Evolutionary conservation across 2,329 filamentous ascomycete genomes (phyloP).

Genomic region (Bipolaris gigantea): DNA sequence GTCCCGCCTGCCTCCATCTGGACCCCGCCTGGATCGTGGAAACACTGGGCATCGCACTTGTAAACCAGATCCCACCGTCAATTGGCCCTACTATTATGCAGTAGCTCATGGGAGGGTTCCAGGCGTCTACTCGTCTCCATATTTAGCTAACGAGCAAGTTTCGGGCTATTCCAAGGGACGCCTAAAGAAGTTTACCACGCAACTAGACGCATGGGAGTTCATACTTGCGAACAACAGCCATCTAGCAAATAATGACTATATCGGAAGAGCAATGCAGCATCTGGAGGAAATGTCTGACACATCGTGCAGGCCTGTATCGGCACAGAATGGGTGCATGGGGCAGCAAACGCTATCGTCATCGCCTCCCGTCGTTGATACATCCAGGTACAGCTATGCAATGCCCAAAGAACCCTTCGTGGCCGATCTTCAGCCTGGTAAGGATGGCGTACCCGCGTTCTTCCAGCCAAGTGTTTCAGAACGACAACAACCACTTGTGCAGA

Average conservation of each 20-base stretch:
- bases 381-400: not conserved
- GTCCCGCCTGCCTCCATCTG: not conserved
- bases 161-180: slow-evolving; percentile 63
- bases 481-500: not conserved
- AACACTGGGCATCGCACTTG: slow-evolving; percentile 77
- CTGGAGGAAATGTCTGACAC: not conserved
- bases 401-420: not conserved
- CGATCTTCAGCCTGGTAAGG: not conserved
- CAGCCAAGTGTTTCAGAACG: not conserved
- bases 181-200: slow-evolving; percentile 52
- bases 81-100: slow-evolving; percentile 59
- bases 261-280: not conserved
- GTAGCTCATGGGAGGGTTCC: slow-evolving; percentile 60
- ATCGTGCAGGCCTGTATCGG: not conserved
- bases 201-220: slow-evolving; percentile 75
- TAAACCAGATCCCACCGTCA: slow-evolving; percentile 45
- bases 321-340: not conserved
- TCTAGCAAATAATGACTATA: slow-evolving; percentile 23
- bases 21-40: slow-evolving; percentile 44
- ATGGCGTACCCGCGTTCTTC: not conserved
- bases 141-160: slow-evolving; percentile 70
- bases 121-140: slow-evolving; percentile 67
- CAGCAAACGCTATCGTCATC: not conserved
- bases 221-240: slow-evolving; percentile 47
- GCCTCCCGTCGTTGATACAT: not conserved